Evolutionary conservation across 352 stramenopile genomes (phyloP).

Genomic region (Globisporangium nunn): DNA sequence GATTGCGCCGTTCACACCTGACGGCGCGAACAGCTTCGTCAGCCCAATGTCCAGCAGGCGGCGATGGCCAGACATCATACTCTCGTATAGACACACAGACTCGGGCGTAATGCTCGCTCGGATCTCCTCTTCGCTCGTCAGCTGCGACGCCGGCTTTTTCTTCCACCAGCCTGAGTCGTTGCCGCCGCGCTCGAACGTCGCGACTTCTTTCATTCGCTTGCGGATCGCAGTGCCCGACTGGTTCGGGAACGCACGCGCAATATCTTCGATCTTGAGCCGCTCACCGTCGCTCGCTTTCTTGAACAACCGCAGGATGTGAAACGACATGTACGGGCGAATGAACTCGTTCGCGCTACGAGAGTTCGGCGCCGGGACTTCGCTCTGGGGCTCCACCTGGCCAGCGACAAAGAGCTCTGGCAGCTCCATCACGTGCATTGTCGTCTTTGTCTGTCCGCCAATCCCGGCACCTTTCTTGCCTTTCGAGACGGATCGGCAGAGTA

Average conservation of each 20-base stretch:
- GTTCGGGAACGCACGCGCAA: slow-evolving; percentile 73
- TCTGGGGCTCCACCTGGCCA: slow-evolving; percentile 76
- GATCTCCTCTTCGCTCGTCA: slow-evolving; percentile 75
- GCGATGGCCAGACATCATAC: slow-evolving; percentile 82
- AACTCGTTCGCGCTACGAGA: slow-evolving; percentile 79
- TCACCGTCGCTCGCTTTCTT: slow-evolving; percentile 78
- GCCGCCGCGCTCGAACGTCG: slow-evolving; percentile 77
- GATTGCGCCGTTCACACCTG: slow-evolving; percentile 65
- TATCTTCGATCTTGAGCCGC: slow-evolving; percentile 79
- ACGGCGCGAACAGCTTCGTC: slow-evolving; percentile 74
- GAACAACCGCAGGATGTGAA: slow-evolving; percentile 78
- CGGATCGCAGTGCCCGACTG: slow-evolving; percentile 75
- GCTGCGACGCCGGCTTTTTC: slow-evolving; percentile 53
- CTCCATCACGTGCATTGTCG: slow-evolving; percentile 72
- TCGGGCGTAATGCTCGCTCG: slow-evolving; percentile 66
- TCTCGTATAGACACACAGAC: slow-evolving; percentile 81
- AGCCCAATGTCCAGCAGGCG: slow-evolving; percentile 71
- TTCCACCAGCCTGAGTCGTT: slow-evolving; percentile 84
- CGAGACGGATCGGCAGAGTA: slow-evolving; percentile 60
- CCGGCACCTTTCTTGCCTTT: slow-evolving; percentile 60
- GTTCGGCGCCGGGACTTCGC: slow-evolving; percentile 76
- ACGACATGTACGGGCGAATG: slow-evolving; percentile 83
- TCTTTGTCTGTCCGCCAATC: slow-evolving; percentile 32
- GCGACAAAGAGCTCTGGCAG: slow-evolving; percentile 69
- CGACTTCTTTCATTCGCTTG: slow-evolving; percentile 84